Percentiles rank a stretch among this genome's conserved stretches.
These are phyloP conservation scores for Craterostigma plantagineum DNA, from an alignment of 257 asterid genomes.

Conservation along the genomic window DNA sequence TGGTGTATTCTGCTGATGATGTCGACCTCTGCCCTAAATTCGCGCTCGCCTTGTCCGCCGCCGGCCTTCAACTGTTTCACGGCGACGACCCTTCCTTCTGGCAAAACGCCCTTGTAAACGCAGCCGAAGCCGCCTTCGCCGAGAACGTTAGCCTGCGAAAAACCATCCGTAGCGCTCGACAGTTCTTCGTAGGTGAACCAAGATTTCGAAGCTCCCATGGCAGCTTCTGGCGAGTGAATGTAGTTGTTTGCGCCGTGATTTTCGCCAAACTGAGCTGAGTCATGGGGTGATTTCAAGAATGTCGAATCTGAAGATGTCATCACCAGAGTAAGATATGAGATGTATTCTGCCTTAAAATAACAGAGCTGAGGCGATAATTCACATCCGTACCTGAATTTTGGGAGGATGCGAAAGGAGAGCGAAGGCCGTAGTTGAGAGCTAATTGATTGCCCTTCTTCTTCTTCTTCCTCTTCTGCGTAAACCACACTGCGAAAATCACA, in stretches of 20 bases:
- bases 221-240: slow-evolving; percentile 44
- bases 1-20: slow-evolving; percentile 80
- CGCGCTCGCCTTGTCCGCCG: slow-evolving; percentile 91
- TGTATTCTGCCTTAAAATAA: neutral
- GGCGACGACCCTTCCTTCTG: slow-evolving; percentile 73
- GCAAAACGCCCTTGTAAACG: slow-evolving; percentile 65
- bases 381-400: slow-evolving; percentile 53
- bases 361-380: no score
- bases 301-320: slow-evolving; percentile 34
- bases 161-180: slow-evolving; percentile 38
- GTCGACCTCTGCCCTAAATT: slow-evolving; percentile 83
- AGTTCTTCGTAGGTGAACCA: slow-evolving; percentile 75
- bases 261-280: slow-evolving; percentile 9
- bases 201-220: slow-evolving; percentile 48
- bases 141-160: slow-evolving; percentile 30
- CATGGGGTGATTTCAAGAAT: slow-evolving; percentile 29
- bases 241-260: slow-evolving; percentile 37
- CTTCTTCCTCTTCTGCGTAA: slow-evolving; percentile 17
- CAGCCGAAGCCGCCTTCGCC: slow-evolving; percentile 92
- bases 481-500: slow-evolving; percentile 48
- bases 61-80: slow-evolving; percentile 80
- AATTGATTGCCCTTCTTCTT: slow-evolving; percentile 36
- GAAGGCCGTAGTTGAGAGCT: slow-evolving; percentile 18
- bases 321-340: slow-evolving; percentile 4
- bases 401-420: slow-evolving; percentile 72